Evolutionary conservation across 495 filamentous ascomycete genomes (phyloP), one percentile per base, ranked within the genome.

Genomic region (Neurospora sp.): DNA sequence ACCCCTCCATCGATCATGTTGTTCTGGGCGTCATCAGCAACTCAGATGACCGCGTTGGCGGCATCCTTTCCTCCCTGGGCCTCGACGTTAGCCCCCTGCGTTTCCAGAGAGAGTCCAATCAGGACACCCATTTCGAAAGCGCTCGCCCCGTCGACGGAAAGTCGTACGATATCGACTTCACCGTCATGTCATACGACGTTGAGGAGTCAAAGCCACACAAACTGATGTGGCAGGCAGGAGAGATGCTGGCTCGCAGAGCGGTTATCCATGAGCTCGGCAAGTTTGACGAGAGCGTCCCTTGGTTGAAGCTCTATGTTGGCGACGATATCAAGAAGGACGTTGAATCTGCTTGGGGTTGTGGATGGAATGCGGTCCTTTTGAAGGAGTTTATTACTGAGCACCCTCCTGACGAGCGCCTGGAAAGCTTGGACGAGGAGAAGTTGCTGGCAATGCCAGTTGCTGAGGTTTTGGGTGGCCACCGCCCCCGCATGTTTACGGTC

Each of bases 11-110:
- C 73, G 73, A 78, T 12, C 72, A 76, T 6, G 79, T 90, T 3
- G 75, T 90, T 10, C 76, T 92, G 0, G 93, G 93, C 5, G 83
- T 94, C 18, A 83, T 94, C 69, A 92, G 91, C 27, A 96, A 95
- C 79, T 94, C 92, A 2, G 92, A 96, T 77, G 89, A 91, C 76
- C 86, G 93, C 0, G 88, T 94, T 1, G 84, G 87, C 9, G 78
- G 78, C 14, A 86, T 94, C 11, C 78, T 95, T 12, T 80, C 84
- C 20, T 88, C 87, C 9, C 77, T 94, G 18, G 91, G 91, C 0
- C 72, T 94, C 27, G 76, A 74, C 8, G 87, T 93, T 3, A 86
- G 86, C 11, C 77, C 77, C 0, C 20, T 76, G 20, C 78, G 80
- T 8, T 73, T 74, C 14, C 54, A 66, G 14, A 14, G 54, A 31